Percentiles rank a stretch among this genome's conserved stretches.
These are phyloP conservation scores for Geotrichum klebahnii DNA, from an alignment of 1,139 yeast species.

Conservation along the genomic window DNA sequence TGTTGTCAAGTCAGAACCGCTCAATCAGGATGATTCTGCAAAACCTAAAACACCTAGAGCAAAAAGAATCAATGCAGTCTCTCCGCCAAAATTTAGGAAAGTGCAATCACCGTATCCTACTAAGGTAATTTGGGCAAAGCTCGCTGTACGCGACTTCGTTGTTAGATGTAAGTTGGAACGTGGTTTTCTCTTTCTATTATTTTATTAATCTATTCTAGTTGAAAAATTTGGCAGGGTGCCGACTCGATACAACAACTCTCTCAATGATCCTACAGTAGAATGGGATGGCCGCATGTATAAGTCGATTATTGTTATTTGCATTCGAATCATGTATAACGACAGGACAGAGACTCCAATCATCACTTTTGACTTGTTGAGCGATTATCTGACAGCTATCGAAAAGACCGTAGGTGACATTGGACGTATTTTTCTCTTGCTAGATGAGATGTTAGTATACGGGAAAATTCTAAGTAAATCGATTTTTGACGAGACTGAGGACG, in stretches of 20 bases:
- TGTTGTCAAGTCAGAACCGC: background rate
- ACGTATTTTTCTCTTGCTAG: constrained; percentile 34
- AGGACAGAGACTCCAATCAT: constrained; percentile 25
- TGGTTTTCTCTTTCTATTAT: background rate
- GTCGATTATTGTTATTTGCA: constrained; percentile 35
- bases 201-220: constrained; percentile 23
- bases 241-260: constrained; percentile 33
- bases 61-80: constrained; percentile 21
- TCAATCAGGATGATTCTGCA: background rate
- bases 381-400: constrained; percentile 34
- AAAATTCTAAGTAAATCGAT: background rate
- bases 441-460: constrained; percentile 26
- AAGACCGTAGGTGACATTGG: constrained; percentile 34
- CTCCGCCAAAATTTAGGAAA: constrained; percentile 30
- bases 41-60: constrained; percentile 1
- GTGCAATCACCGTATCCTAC: constrained; percentile 29
- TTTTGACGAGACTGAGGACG: background rate
- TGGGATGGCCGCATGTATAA: constrained; percentile 41
- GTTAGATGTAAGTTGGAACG: constrained; percentile 27
- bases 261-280: constrained; percentile 39
- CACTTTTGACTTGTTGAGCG: constrained; percentile 20
- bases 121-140: constrained; percentile 30
- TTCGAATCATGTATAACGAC: constrained; percentile 37
- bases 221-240: constrained; percentile 39
- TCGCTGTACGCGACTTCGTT: constrained; percentile 32